Evolutionary conservation across 1,139 yeast species (phyloP).

Genomic region (Suhomyces wounanorum): DNA sequence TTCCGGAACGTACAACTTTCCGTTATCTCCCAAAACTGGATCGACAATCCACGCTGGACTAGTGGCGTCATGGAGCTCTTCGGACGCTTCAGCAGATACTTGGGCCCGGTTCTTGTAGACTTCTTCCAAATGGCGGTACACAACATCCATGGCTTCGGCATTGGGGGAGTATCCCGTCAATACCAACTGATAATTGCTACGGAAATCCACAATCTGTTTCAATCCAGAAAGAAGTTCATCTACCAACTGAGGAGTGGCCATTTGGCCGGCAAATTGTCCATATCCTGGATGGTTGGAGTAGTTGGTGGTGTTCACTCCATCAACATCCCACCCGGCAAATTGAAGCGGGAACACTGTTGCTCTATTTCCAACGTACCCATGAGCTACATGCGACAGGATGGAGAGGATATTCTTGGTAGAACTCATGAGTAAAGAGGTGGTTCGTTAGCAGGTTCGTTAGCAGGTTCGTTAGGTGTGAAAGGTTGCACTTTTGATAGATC

Average conservation of each 20-base stretch:
- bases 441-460: too few species aligned
- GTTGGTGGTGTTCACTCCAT: constrained; percentile 75
- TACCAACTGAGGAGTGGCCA: constrained; percentile 22
- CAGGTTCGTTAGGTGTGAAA: too few species aligned
- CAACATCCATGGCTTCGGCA: constrained; percentile 50
- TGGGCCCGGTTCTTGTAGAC: constrained; percentile 17
- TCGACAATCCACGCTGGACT: constrained; percentile 33
- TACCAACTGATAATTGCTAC: constrained; percentile 54
- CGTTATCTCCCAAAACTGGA: constrained; percentile 46
- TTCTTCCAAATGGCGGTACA: constrained; percentile 42
- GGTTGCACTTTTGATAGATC: too few species aligned
- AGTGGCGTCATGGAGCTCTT: neutral
- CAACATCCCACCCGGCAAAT: constrained; percentile 81
- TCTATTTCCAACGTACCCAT: constrained; percentile 48
- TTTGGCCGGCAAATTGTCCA: constrained; percentile 43
- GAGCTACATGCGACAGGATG: constrained; percentile 83
- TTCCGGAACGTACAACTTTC: constrained; percentile 38
- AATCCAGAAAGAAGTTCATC: constrained; percentile 28
- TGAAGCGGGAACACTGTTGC: constrained; percentile 72
- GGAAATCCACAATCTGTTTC: constrained; percentile 24
- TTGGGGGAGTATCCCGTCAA: constrained; percentile 76
- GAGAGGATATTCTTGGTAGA: constrained; percentile 17
- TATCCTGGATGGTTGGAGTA: constrained; percentile 85
- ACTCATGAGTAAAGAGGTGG: constrained; percentile 2
- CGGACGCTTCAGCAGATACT: constrained; percentile 16